These are phyloP conservation scores for Excoecaria cochinchinensis DNA, from an alignment of 345 rosid species.

Conservation along the genomic window DNA sequence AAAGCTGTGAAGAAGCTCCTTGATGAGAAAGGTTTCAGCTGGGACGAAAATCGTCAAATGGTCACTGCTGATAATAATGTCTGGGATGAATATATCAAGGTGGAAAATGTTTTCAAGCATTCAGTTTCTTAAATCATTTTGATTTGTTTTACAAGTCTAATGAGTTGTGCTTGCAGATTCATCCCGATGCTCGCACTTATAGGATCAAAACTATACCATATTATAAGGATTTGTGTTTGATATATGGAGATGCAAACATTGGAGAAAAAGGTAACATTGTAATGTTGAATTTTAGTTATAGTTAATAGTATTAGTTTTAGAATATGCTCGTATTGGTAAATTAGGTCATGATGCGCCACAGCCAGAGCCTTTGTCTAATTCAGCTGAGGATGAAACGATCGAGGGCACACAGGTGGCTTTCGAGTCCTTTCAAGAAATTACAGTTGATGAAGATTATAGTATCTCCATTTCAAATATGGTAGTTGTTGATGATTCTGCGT, in stretches of 20 bases:
- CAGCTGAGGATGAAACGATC: slow-evolving; percentile 24
- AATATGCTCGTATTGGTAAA: slow-evolving; percentile 4
- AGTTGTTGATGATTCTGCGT: slow-evolving; percentile 17
- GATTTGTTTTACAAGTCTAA: slow-evolving; percentile 16
- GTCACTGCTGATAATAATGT: slow-evolving; percentile 54
- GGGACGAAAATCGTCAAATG: slow-evolving; percentile 71
- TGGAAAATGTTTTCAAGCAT: slow-evolving; percentile 9
- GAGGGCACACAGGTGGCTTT: slow-evolving; percentile 21
- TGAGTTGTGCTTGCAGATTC: slow-evolving; percentile 36
- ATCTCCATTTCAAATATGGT: slow-evolving; percentile 12
- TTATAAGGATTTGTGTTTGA: slow-evolving; percentile 60
- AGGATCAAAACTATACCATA: slow-evolving; percentile 67
- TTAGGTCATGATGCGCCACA: slow-evolving; percentile 30
- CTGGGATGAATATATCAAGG: slow-evolving; percentile 83
- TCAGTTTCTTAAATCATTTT: background rate
- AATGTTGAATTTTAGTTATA: background rate
- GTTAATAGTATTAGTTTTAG: slow-evolving; percentile 15
- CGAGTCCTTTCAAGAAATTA: slow-evolving; percentile 31
- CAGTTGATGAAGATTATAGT: slow-evolving; percentile 38
- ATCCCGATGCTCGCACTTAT: slow-evolving; percentile 58
- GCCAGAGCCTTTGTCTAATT: slow-evolving; percentile 21
- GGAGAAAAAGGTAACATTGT: slow-evolving; percentile 49
- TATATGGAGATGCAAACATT: slow-evolving; percentile 46
- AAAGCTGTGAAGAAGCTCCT: slow-evolving; percentile 58
- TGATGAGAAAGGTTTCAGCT: slow-evolving; percentile 54